Evolutionary conservation across 768 basidiomycete species (phyloP), one percentile per base, ranked within the genome.

Genomic region (Steccherinum ochraceum): DNA sequence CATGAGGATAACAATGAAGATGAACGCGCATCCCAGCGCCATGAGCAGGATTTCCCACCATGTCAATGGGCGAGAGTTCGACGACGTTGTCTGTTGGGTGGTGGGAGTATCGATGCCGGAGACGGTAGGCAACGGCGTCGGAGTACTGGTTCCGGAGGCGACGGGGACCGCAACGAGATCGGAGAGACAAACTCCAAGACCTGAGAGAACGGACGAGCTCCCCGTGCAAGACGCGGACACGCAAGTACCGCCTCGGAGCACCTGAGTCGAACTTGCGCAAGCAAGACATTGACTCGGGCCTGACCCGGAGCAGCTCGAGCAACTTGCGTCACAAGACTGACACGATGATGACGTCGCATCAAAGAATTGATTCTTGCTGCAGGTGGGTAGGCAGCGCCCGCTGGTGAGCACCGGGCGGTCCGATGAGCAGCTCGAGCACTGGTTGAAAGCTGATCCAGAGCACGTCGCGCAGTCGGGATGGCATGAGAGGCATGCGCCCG

Each of bases 41-140:
- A 91, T 91, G 50, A 91, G 77, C 50, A 91, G 70, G 57, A 91
- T 89, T 69, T 92, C 75, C 88, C 89, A 91, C 89, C 89, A 91
- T 52, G 71, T 69, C 7, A 90, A 69, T 20, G 72, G 58, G 23
- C 69, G 71, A 19, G 60, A 64, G 18, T 51, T 58, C 23, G 49
- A 60, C 16, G 57, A 66, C 47, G 49, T 53, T 3, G 49, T 56
- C 1, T 46, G 21, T n/a, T n/a, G n/a, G 4, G 55, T 48, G 24
- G 65, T 59, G 24, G 86, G 84, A n/a, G 75, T 67, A 40, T 74
- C 63, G 52, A 84, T 64, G 23, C 86, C 84, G 1, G 82, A 74
- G 52, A 84, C 67, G 12, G 76, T 66, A 20, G 84, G 82, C 19
- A 83, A 67, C 1, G 80, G 73, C 19, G 71, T 41, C 4, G 63